Evolutionary conservation across 1,284 basidiomycete genomes (phyloP).

Genomic region (Coniophora puteana): DNA sequence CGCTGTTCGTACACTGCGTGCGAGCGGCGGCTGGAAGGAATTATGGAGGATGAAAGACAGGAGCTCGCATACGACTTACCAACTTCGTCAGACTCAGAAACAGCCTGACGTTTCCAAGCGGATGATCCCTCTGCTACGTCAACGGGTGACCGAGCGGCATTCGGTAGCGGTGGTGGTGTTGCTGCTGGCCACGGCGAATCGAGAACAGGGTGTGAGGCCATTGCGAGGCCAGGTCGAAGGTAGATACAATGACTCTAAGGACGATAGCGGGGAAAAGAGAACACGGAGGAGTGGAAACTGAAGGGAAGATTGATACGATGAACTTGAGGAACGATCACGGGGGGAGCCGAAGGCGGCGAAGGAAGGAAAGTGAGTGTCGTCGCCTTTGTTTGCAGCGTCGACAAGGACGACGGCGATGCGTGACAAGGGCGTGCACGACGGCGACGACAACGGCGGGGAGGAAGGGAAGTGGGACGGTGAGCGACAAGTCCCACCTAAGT

Average conservation of each 20-base stretch:
- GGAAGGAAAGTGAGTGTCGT: conserved; percentile 18
- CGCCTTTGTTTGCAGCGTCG: conserved; percentile 15
- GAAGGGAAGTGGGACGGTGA: conserved; percentile 21
- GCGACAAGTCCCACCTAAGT: conserved; percentile 23
- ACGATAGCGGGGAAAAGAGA: conserved; percentile 17
- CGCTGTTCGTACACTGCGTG: conserved; percentile 28
- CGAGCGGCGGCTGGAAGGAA: conserved; percentile 29
- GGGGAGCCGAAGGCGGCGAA: conserved; percentile 9
- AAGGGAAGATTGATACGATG: conserved; percentile 7
- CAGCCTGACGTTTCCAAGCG: conserved; percentile 37
- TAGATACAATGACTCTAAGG: too few relatives aligned
- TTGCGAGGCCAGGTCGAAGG: conserved; percentile 22
- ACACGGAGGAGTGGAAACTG: conserved; percentile 20
- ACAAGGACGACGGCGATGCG: conserved; percentile 19
- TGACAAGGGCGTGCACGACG: conserved; percentile 15
- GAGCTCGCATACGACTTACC: conserved; percentile 31
- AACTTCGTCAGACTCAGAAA: conserved; percentile 31
- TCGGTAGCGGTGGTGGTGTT: conserved; percentile 27
- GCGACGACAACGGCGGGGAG: conserved; percentile 18
- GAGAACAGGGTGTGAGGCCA: conserved; percentile 29
- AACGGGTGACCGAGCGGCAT: conserved; percentile 9
- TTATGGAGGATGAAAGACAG: conserved; percentile 25
- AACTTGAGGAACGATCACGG: conserved; percentile 6
- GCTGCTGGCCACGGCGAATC: conserved; percentile 34
- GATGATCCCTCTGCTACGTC: conserved; percentile 21